Percentiles rank a stretch among this genome's conserved stretches.
These are phyloP conservation scores for Crithidia fasciculata DNA, from an alignment of 208 protist species.

Conservation along the genomic window DNA sequence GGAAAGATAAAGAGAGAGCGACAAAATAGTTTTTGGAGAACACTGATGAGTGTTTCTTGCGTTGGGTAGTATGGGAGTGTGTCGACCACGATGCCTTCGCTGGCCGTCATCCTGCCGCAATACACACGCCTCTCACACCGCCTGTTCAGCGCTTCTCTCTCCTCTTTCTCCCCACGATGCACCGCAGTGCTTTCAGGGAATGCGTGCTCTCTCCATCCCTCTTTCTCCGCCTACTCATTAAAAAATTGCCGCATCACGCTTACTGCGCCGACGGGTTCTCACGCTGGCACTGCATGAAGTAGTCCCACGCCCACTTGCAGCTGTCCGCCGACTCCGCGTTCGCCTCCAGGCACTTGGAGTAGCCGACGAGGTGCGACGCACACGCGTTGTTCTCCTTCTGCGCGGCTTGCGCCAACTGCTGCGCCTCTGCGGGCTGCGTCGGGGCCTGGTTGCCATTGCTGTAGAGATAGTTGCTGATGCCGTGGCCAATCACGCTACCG, in stretches of 20 bases:
- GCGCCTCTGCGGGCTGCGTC: conserved; percentile 81
- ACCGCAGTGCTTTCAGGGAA: no score
- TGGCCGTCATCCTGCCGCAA: no score
- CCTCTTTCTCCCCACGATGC: no score
- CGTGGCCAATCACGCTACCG: conserved; percentile 85
- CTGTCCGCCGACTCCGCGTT: conserved; percentile 61
- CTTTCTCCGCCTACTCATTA: not conserved
- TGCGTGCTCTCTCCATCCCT: not conserved
- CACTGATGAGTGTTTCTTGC: not conserved
- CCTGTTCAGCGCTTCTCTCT: no score
- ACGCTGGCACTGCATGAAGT: conserved; percentile 82
- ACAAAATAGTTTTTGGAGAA: not conserved
- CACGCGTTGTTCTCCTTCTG: conserved; percentile 69
- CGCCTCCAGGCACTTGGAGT: conserved; percentile 86
- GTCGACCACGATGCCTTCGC: no score
- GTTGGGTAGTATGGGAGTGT: no score
- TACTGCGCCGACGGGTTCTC: conserved; percentile 28
- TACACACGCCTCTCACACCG: no score
- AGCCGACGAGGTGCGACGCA: conserved; percentile 68
- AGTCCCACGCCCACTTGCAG: conserved; percentile 91
- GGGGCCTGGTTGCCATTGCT: conserved; percentile 64
- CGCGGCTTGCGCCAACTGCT: conserved; percentile 73
- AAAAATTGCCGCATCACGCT: not conserved
- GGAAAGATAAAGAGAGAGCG: not conserved
- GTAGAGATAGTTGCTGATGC: conserved; percentile 90